Evolutionary conservation across 1,139 yeast genomes (phyloP).

Genomic region (Groenewaldozyma auringiensis): DNA sequence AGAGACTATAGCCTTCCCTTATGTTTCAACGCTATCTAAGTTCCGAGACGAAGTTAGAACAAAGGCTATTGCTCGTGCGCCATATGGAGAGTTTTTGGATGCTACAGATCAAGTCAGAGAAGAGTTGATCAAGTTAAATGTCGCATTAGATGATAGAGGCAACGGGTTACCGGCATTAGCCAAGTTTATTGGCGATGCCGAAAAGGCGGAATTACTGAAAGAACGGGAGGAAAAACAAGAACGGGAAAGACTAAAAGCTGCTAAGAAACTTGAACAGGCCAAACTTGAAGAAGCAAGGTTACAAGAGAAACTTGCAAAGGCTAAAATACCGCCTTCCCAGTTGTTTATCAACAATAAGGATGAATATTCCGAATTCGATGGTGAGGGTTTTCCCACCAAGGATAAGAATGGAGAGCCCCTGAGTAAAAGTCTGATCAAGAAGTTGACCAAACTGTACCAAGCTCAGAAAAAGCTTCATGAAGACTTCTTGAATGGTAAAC

Average conservation of each 20-base stretch:
- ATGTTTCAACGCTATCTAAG: constrained; percentile 62
- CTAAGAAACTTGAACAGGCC: constrained; percentile 33
- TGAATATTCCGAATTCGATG: constrained; percentile 70
- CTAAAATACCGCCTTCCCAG: constrained; percentile 61
- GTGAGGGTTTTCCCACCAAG: constrained; percentile 70
- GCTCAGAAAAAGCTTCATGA: constrained; percentile 77
- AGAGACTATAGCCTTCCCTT: constrained; percentile 73
- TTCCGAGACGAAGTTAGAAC: constrained; percentile 78
- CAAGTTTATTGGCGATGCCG: constrained; percentile 66
- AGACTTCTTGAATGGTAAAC: constrained; percentile 29
- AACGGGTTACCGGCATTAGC: constrained; percentile 69
- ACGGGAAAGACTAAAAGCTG: constrained; percentile 42
- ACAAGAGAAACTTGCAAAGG: constrained; percentile 57
- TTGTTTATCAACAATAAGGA: constrained; percentile 51
- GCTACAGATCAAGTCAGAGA: constrained; percentile 56
- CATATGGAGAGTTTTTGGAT: constrained; percentile 46
- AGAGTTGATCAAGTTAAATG: constrained; percentile 66
- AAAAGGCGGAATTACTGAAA: constrained; percentile 53
- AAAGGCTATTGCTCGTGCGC: constrained; percentile 61
- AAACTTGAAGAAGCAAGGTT: constrained; percentile 41
- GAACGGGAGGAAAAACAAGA: constrained; percentile 55
- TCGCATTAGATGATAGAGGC: constrained; percentile 81
- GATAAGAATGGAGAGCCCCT: constrained; percentile 75
- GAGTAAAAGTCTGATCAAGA: constrained; percentile 81
- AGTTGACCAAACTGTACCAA: constrained; percentile 66